Evolutionary conservation across 2,329 filamentous ascomycete species (phyloP).

Genomic region (Verticillium isaacii): DNA sequence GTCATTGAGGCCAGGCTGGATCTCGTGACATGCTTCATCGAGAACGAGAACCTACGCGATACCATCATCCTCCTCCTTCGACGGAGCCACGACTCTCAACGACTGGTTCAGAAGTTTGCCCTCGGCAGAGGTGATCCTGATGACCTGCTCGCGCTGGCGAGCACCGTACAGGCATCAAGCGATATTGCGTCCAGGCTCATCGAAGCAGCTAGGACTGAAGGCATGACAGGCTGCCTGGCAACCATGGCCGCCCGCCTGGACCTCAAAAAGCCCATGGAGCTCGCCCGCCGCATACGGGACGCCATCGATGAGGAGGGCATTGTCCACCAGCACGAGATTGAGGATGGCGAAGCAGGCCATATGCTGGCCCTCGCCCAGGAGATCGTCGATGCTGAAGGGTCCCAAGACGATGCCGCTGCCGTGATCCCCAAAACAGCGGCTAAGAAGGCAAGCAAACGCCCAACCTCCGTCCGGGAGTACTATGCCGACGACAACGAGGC

Average conservation of each 20-base stretch:
- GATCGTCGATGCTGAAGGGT: conserved; percentile 62
- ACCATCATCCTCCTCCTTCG: conserved; percentile 63
- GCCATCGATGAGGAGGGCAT: conserved; percentile 93
- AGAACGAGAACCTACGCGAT: conserved; percentile 64
- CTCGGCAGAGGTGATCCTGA: conserved; percentile 88
- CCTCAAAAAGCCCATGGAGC: conserved; percentile 59
- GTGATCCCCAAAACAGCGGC: conserved; percentile 46
- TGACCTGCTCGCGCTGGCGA: conserved; percentile 78
- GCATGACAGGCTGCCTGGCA: conserved; percentile 29
- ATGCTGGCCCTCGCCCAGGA: conserved; percentile 71
- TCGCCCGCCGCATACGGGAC: conserved; percentile 66
- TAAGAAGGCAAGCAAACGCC: conserved; percentile 39
- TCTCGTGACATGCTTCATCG: conserved; percentile 71
- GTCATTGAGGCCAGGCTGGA: conserved; percentile 77
- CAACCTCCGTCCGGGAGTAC: conserved; percentile 45
- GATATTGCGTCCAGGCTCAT: conserved; percentile 52
- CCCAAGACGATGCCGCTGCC: conserved; percentile 45
- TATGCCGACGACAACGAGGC: conserved; percentile 56
- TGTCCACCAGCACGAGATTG: conserved; percentile 70
- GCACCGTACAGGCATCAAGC: conserved; percentile 71
- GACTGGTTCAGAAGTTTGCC: conserved; percentile 90
- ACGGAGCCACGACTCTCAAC: conserved; percentile 78
- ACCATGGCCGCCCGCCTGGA: conserved; percentile 53
- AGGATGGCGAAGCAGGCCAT: conserved; percentile 66
- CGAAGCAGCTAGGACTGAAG: conserved; percentile 13